Evolutionary conservation across 768 basidiomycete genomes (phyloP), one percentile per base, ranked within the genome.

Genomic region (Gymnopilus junonius): DNA sequence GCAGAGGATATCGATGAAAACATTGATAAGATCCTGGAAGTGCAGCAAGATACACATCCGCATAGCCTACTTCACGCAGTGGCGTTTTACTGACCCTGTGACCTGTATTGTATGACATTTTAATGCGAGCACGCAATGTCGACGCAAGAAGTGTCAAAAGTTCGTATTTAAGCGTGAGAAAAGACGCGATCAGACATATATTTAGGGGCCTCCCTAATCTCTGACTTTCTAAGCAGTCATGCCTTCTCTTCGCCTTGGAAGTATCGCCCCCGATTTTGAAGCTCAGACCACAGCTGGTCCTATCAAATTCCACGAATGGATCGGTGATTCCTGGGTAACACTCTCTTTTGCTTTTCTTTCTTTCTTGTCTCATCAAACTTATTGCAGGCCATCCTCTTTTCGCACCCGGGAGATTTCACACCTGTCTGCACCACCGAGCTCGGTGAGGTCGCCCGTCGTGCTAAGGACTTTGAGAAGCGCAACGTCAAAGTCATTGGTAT

Each of bases 371-470:
- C 46, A 21, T 58, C 35, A 8, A 15, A 40, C 58, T 42, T 66
- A 25, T n/a, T 45, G 14, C 56, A 93, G 93, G 91, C 84, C 54
- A 79, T 95, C 74, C 83, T 99, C 60, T 99, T 98, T 86, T 97
- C 95, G 31, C 95, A 97, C 77, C 95, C 95, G 0, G 95, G 91
- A 45, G 91, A 94, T 73, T 94, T 94, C 73, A 93, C 92, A n/a
- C 92, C 92, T 53, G 90, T 96, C 56, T 95, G 93, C 85, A 96
- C 97, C 51, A 99, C 97, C 58, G 97, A 99, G 81, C 90, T 99
- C 37, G 95, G 94, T 55, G 97, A 97, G 75, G 95, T 97, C 45
- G 91, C 97, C 54, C 90, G 94, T 66, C 92, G 93, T 63, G 84
- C 87, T 12, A 80, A 81, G 15, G 96, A 98, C 76, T 99, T 98